phyloP scores from a whole-genome alignment of 2,329 filamentous ascomycete genomes.

The Cucurbitaria berberidis region DNA sequence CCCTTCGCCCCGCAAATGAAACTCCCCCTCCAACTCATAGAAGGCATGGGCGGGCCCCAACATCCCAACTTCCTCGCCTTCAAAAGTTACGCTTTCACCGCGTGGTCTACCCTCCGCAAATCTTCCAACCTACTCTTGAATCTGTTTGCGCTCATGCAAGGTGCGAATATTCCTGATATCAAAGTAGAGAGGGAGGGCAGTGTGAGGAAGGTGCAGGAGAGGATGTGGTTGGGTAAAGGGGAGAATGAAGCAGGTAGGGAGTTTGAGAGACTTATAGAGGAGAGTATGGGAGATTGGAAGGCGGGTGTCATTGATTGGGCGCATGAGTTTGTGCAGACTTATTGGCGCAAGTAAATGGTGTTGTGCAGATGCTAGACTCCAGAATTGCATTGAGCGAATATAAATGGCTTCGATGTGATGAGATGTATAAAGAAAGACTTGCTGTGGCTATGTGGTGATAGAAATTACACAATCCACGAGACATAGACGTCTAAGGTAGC shows the following conservation, averaged over 20 bases:
- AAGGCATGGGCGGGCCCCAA: slow-evolving; percentile 89
- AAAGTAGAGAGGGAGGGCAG: slow-evolving; percentile 90
- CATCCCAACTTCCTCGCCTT: slow-evolving; percentile 86
- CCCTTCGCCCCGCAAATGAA: slow-evolving; percentile 98
- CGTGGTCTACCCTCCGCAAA: slow-evolving; percentile 89
- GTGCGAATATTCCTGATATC: slow-evolving; percentile 96
- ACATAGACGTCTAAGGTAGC: too few relatives aligned
- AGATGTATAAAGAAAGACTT: too few relatives aligned
- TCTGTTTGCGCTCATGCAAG: slow-evolving; percentile 94
- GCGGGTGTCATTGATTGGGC: slow-evolving; percentile 94
- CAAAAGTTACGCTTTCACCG: slow-evolving; percentile 94
- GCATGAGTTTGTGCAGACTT: slow-evolving; percentile 86
- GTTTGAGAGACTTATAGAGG: slow-evolving; percentile 88
- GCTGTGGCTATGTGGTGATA: too few relatives aligned
- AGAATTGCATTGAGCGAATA: too few relatives aligned
- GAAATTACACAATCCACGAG: too few relatives aligned
- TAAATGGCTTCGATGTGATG: too few relatives aligned
- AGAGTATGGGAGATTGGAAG: slow-evolving; percentile 81
- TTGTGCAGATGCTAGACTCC: too few relatives aligned
- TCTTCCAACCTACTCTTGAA: slow-evolving; percentile 91
- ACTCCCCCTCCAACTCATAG: slow-evolving; percentile 96
- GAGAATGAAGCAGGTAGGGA: slow-evolving; percentile 92
- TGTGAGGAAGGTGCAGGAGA: slow-evolving; percentile 91
- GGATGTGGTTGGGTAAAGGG: slow-evolving; percentile 87
- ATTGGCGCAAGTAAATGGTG: slow-evolving; percentile 70